Percentiles rank a stretch among this genome's conserved stretches.
Conservation (phyloP, 768 basidiomycete genomes). For the Epithele typhae region DNA sequence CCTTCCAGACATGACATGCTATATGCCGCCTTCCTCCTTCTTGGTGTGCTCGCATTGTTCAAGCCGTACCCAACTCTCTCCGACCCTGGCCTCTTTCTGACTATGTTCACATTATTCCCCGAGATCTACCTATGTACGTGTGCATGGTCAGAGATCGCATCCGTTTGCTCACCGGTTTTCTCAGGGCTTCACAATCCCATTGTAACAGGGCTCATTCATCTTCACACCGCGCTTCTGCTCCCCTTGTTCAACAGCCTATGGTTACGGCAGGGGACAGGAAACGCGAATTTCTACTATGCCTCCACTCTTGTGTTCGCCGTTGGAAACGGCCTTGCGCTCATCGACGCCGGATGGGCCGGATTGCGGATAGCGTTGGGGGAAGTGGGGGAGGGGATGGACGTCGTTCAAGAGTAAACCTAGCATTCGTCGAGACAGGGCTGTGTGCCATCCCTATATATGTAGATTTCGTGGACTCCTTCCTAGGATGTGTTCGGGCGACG, state of each 20-base stretch:
- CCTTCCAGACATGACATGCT: conserved; percentile 74
- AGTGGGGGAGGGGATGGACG: conserved; percentile 46
- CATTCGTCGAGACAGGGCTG: no score
- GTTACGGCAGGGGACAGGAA: conserved; percentile 88
- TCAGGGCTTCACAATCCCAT: conserved; percentile 80
- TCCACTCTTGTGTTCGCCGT: conserved; percentile 91
- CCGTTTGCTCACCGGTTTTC: neutral
- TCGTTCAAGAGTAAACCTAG: conserved; percentile 50
- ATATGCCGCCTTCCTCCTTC: conserved; percentile 69
- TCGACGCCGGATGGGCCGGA: conserved; percentile 84
- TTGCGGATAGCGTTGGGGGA: conserved; percentile 66
- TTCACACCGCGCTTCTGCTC: conserved; percentile 80
- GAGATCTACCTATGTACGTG: conserved; percentile 77
- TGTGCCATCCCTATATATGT: no score
- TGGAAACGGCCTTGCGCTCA: conserved; percentile 75
- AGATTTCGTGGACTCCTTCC: no score
- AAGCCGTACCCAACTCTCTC: conserved; percentile 91
- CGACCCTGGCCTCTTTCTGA: conserved; percentile 83
- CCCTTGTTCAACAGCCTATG: conserved; percentile 92
- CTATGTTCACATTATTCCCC: conserved; percentile 77
- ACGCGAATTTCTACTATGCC: conserved; percentile 98
- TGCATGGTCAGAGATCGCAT: neutral
- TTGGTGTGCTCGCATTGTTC: conserved; percentile 78
- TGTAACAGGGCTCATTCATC: conserved; percentile 75
- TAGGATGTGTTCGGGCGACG: no score